A percentile compares a stretch with the other conserved stretches of the same genome.
Evolutionary conservation across 2,329 filamentous ascomycete genomes (phyloP).

Genomic region (Didymella lethalis): DNA sequence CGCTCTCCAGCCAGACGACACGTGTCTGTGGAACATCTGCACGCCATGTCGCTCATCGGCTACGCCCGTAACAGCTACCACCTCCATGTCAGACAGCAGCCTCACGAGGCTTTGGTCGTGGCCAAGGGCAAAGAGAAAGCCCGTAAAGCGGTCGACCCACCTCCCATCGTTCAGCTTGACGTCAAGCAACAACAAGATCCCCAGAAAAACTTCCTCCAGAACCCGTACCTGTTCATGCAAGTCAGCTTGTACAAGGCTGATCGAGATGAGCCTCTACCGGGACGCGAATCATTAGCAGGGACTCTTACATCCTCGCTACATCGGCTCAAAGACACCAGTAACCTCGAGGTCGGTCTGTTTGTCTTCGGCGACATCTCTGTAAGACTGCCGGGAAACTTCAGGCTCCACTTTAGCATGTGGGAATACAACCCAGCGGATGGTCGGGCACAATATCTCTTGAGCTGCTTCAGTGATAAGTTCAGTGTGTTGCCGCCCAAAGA

Average conservation of each 20-base stretch:
- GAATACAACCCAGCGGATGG: slow-evolving; percentile 55
- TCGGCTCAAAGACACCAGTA: slow-evolving; percentile 78
- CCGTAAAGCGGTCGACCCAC: slow-evolving; percentile 87
- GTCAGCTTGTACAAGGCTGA: slow-evolving; percentile 61
- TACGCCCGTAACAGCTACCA: slow-evolving; percentile 4
- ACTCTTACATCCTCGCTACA: slow-evolving; percentile 83
- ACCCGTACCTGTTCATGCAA: slow-evolving; percentile 70
- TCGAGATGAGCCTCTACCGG: slow-evolving; percentile 55
- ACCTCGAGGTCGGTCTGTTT: slow-evolving; percentile 83
- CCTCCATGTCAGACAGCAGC: slow-evolving; percentile 64
- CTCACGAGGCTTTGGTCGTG: slow-evolving; percentile 71
- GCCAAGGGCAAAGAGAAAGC: slow-evolving; percentile 77
- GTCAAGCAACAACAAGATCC: slow-evolving; percentile 61
- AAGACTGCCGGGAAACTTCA: slow-evolving; percentile 74
- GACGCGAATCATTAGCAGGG: slow-evolving; percentile 68
- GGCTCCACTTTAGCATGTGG: slow-evolving; percentile 79
- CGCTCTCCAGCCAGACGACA: not conserved
- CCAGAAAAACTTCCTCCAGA: slow-evolving; percentile 70
- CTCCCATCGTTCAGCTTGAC: slow-evolving; percentile 79
- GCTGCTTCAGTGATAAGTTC: slow-evolving; percentile 71
- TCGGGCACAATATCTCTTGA: slow-evolving; percentile 54
- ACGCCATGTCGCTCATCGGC: slow-evolving; percentile 17
- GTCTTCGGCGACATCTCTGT: slow-evolving; percentile 90
- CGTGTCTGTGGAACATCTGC: slow-evolving; percentile 4
- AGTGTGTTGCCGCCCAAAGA: slow-evolving; percentile 69